Evolutionary conservation across 805 yeast species (phyloP).

Genomic region (Wickerhamomyces queroliae): DNA sequence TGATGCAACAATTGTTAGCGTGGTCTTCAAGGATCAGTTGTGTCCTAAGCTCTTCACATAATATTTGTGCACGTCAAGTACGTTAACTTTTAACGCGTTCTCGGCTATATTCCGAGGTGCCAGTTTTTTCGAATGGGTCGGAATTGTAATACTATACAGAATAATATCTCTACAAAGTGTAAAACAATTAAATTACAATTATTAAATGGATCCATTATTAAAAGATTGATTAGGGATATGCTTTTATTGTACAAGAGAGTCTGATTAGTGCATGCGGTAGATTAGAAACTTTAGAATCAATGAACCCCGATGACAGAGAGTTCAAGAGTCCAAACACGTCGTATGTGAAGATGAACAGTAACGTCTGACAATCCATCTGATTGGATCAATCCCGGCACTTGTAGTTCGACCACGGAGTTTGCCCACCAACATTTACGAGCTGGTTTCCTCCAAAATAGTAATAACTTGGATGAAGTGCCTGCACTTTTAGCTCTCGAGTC

Average conservation of each 20-base stretch:
- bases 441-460: constrained; percentile 95
- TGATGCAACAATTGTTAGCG: not conserved
- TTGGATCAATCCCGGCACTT: constrained; percentile 26
- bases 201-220: too few relatives aligned
- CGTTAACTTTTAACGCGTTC: not conserved
- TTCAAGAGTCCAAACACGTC: constrained; percentile 97
- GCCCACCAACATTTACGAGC: constrained; percentile 99
- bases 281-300: constrained; percentile 3
- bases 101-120: not conserved
- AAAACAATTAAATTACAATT: too few relatives aligned
- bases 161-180: too few relatives aligned
- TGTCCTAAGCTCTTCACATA: too few relatives aligned
- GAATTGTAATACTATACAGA: too few relatives aligned
- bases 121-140: not conserved
- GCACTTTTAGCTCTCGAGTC: constrained; percentile 33
- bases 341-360: constrained; percentile 67
- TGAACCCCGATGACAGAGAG: constrained; percentile 84
- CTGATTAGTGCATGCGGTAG: not conserved
- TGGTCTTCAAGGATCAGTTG: not conserved
- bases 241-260: not conserved
- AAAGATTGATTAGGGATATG: too few relatives aligned
- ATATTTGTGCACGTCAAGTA: not conserved
- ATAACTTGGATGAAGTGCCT: constrained; percentile 51
- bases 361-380: constrained; percentile 27
- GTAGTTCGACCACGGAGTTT: constrained; percentile 45